These are phyloP conservation scores for Pseudocercospora musae DNA, from an alignment of 2,329 filamentous ascomycete genomes.

Conservation along the genomic window DNA sequence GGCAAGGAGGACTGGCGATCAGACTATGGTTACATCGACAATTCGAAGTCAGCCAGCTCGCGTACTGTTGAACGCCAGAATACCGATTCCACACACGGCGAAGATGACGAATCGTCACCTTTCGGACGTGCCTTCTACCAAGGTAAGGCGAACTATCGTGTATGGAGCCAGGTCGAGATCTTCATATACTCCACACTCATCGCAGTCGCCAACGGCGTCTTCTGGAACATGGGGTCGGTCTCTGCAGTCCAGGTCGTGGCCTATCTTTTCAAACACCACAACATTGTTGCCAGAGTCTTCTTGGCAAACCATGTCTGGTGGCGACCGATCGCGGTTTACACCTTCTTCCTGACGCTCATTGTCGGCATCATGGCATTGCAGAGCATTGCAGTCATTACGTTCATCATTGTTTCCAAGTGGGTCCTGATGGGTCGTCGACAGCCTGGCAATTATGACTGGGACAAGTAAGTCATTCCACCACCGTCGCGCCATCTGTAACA, in stretches of 20 bases:
- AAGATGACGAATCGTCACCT: conserved; percentile 37
- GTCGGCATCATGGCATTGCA: conserved; percentile 45
- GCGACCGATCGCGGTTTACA: conserved; percentile 41
- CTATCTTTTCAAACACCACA: conserved; percentile 31
- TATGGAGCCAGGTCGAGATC: conserved; percentile 48
- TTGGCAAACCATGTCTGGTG: conserved; percentile 12
- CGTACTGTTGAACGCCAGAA: neutral
- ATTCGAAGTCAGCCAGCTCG: neutral
- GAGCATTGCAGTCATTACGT: conserved; percentile 42
- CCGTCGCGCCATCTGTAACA: conserved; percentile 23
- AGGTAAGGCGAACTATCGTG: conserved; percentile 49
- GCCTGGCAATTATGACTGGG: conserved; percentile 57
- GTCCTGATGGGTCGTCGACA: conserved; percentile 49
- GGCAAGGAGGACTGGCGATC: conserved; percentile 4
- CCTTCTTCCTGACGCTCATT: conserved; percentile 42
- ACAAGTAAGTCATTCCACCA: conserved; percentile 39
- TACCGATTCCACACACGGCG: conserved; percentile 1
- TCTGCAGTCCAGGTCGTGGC: conserved; percentile 49
- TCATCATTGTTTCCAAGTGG: conserved; percentile 53
- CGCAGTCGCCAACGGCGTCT: conserved; percentile 47
- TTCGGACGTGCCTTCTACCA: conserved; percentile 58
- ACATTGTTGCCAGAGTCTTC: conserved; percentile 13
- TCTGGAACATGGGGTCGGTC: conserved; percentile 52
- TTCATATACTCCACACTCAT: conserved; percentile 51
- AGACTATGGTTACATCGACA: conserved; percentile 6